phyloP scores from a whole-genome alignment of 1,139 yeast genomes.

The Hyphopichia wangnamkhiaoensis region DNA sequence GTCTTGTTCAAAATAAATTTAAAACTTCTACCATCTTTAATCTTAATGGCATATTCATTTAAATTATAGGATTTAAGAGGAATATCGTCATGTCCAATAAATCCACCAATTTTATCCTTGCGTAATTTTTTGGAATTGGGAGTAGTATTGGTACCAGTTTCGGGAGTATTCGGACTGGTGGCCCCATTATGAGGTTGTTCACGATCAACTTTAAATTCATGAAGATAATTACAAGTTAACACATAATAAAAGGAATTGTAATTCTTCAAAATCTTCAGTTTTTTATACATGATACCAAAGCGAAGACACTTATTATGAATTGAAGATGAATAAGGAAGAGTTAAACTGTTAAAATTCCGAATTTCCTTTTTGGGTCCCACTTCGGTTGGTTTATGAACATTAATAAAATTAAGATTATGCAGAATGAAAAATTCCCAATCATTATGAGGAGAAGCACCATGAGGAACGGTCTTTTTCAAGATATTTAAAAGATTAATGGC shows the following conservation, averaged over 20 bases:
- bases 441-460: constrained; percentile 15
- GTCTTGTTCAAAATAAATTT: constrained; percentile 37
- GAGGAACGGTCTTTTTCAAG: constrained; percentile 22
- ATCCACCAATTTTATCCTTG: constrained; percentile 43
- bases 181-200: constrained; percentile 12
- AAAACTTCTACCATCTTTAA: constrained; percentile 35
- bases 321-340: constrained; percentile 38
- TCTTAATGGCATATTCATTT: constrained; percentile 36
- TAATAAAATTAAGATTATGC: constrained; percentile 38
- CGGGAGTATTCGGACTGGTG: constrained; percentile 9
- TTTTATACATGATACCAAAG: constrained; percentile 44
- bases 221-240: constrained; percentile 47
- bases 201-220: constrained; percentile 42
- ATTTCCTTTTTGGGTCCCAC: constrained; percentile 30
- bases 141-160: constrained; percentile 7
- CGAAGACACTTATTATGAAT: constrained; percentile 48
- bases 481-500: constrained; percentile 12
- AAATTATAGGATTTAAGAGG: constrained; percentile 47
- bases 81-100: constrained; percentile 41
- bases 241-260: constrained; percentile 41
- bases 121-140: constrained; percentile 12
- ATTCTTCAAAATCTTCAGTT: constrained; percentile 43
- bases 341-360: constrained; percentile 30
- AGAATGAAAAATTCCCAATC: constrained; percentile 47
- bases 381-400: constrained; percentile 28